Conservation (phyloP, 805 yeast species). For the Nakazawaea sp. region DNA sequence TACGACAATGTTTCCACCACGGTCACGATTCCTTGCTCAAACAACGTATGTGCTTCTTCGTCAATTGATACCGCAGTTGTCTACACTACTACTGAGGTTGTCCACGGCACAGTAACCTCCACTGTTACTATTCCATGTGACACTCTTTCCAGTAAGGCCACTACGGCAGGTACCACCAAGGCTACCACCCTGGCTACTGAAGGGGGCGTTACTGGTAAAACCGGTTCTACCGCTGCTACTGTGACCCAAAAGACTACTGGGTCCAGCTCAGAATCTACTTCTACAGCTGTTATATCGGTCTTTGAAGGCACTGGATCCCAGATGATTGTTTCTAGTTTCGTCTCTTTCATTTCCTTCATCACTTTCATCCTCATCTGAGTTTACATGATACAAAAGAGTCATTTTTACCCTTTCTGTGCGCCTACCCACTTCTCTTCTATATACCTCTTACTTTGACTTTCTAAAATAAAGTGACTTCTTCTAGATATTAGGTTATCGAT, state of each 20-base stretch:
- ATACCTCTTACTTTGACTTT: too few species aligned
- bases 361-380: not conserved
- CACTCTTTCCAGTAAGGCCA: not conserved
- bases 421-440: too few species aligned
- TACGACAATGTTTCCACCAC: conserved; percentile 4
- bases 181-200: too few species aligned
- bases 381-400: too few species aligned
- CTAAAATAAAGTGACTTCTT: too few species aligned
- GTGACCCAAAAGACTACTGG: not conserved
- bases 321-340: not conserved
- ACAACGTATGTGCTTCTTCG: conserved; percentile 1
- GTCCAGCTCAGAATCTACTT: too few species aligned
- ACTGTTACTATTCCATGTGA: conserved; percentile 9
- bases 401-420: too few species aligned
- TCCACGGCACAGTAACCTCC: conserved; percentile 2
- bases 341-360: not conserved
- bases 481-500: too few species aligned
- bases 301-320: not conserved
- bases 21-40: conserved; percentile 8
- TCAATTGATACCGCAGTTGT: conserved; percentile 2
- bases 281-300: not conserved
- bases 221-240: not conserved
- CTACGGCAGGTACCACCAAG: not conserved
- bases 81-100: conserved; percentile 9
- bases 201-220: too few species aligned